phyloP scores from a whole-genome alignment of 306 rosid species.

The Alnus rubra region DNA sequence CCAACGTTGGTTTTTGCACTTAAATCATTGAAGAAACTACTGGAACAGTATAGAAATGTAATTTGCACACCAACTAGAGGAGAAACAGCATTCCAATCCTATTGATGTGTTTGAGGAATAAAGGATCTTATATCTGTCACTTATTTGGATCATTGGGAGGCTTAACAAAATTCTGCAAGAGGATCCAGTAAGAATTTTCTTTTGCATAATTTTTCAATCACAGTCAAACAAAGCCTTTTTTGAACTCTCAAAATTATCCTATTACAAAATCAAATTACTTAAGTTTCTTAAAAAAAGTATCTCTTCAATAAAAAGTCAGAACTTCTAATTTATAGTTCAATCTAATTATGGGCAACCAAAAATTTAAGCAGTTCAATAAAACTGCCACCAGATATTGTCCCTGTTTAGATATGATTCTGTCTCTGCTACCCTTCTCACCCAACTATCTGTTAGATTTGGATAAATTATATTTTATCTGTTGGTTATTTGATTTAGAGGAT shows the following conservation, averaged over 20 bases:
- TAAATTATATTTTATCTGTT: no score
- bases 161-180: not conserved
- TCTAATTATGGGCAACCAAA: not conserved
- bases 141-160: not conserved
- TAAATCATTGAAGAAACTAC: not conserved
- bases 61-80: not conserved
- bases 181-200: not conserved
- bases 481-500: no score
- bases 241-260: not conserved
- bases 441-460: not conserved
- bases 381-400: not conserved
- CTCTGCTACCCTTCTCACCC: constrained; percentile 4
- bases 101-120: not conserved
- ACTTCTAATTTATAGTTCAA: not conserved
- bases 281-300: not conserved
- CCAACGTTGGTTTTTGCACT: no score
- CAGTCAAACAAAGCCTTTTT: not conserved
- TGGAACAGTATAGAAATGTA: not conserved
- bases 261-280: not conserved
- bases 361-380: not conserved
- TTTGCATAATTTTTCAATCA: not conserved
- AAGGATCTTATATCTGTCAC: not conserved
- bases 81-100: not conserved
- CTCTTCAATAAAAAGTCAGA: not conserved
- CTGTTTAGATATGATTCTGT: not conserved